Conservation (phyloP, 2,329 filamentous ascomycete species). For the Tolypocladium guangdongense region DNA sequence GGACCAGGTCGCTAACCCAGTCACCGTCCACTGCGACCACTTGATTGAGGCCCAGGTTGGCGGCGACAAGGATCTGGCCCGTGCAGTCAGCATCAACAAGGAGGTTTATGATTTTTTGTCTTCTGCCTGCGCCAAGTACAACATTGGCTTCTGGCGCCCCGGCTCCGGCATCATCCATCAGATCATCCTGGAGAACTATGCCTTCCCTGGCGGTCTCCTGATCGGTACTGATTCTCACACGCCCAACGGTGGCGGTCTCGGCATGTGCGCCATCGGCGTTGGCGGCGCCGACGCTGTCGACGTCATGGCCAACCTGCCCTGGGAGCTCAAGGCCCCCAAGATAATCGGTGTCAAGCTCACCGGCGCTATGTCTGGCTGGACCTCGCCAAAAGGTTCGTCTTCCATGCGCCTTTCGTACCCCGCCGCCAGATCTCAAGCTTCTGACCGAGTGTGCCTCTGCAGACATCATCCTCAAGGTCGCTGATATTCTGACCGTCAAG, state of each 20-base stretch:
- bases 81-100: constrained; percentile 82
- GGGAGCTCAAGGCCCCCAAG: constrained; percentile 94
- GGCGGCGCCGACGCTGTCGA: constrained; percentile 96
- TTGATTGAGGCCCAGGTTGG: constrained; percentile 94
- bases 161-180: constrained; percentile 96
- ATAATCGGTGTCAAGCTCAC: constrained; percentile 76
- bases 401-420: background rate
- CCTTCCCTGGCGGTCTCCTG: constrained; percentile 94
- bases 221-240: constrained; percentile 95
- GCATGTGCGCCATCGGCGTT: constrained; percentile 90
- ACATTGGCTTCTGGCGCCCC: constrained; percentile 91
- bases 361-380: constrained; percentile 80
- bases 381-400: constrained; percentile 58
- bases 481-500: constrained; percentile 80
- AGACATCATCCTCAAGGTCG: constrained; percentile 83
- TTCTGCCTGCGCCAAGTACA: constrained; percentile 81
- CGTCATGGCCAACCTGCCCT: constrained; percentile 88
- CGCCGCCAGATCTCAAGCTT: background rate
- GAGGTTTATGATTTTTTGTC: constrained; percentile 97
- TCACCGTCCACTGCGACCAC: constrained; percentile 97
- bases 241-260: constrained; percentile 90
- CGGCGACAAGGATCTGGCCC: constrained; percentile 72
- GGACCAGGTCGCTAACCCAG: constrained; percentile 87
- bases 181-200: constrained; percentile 95
- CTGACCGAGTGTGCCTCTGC: background rate